Evolutionary conservation across 495 filamentous ascomycete genomes (phyloP), one percentile per base, ranked within the genome.

Genomic region (Penicillium canariense): DNA sequence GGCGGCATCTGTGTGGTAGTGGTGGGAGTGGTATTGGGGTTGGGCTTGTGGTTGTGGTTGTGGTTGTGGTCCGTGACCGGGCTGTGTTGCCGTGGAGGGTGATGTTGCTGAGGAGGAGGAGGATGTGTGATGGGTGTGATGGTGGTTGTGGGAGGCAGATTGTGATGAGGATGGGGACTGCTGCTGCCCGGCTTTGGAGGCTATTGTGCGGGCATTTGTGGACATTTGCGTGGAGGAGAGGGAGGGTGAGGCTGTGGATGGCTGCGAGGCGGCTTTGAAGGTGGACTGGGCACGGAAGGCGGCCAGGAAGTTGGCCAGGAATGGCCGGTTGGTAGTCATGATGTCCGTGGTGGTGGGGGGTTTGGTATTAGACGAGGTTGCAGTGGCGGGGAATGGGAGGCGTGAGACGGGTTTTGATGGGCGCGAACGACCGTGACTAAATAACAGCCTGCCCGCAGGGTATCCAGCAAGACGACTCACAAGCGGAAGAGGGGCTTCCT

Each of bases 291-390:
- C 78, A 44, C 90, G 85, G 69, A 93, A 93, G 59, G 89, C 88
- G 65, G 88, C 86, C 58, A 95, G 82, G 80, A 95, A 90, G 76
- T 88, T 90, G 51, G 87, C 84, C 58, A 95, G 79, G 80, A 92
- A 93, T 50, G 90, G 87, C 34, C 88, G 79, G 75, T 93, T 90
- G 52, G 87, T 89, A 1, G 87, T 68, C 75, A 77, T 77, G 52
- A 23, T 50, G 20, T 40, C 22, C n/a, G n/a, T 26, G 44, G 30
- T 15, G 15, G 15, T 36, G 4, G 43, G 34, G 18, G 26, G 28
- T 34, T 31, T 28, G 10, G 15, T 18, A 10, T 31, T n/a, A 26
- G 20, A 14, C 9, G 9, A 11, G 25, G 17, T 7, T 1, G 34
- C 34, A 11, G 5, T 8, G 11, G 28, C 2, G n/a, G 44, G 15